Conservation (phyloP, 179 eudicot genomes). For the Silene coronaria region DNA sequence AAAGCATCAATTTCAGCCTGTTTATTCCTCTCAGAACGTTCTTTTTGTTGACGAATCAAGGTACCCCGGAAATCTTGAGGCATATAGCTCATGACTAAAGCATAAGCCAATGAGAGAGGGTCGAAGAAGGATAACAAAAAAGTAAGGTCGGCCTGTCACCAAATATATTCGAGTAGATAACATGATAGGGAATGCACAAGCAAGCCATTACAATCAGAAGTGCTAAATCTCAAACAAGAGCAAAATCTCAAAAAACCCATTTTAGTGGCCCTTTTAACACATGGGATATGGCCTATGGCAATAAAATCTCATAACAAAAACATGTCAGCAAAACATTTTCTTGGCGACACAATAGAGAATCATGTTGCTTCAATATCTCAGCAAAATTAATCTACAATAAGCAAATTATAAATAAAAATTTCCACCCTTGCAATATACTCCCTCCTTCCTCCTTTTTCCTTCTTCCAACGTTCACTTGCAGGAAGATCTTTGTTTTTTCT, state of each 20-base stretch:
- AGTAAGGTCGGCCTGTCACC: constrained; percentile 3
- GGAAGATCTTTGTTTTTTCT: too few species aligned
- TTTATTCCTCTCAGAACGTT: constrained; percentile 89
- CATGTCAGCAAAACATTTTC: constrained; percentile 5
- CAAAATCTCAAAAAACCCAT: not conserved
- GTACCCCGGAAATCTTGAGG: constrained; percentile 97
- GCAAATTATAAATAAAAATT: too few species aligned
- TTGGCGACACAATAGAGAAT: not conserved
- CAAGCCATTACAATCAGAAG: not conserved
- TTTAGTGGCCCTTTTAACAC: not conserved
- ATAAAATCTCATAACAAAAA: not conserved
- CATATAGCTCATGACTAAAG: constrained; percentile 93
- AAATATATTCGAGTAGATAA: not conserved
- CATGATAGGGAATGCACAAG: not conserved
- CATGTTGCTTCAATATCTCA: not conserved
- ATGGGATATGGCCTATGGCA: not conserved
- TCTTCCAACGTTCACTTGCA: too few species aligned
- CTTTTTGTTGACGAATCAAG: constrained; percentile 83
- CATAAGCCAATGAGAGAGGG: constrained; percentile 11
- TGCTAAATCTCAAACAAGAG: not conserved
- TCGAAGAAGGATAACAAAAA: not conserved
- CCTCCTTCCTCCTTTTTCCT: too few species aligned
- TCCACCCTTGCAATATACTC: not conserved
- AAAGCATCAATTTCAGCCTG: constrained; percentile 85
- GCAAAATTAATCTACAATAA: not conserved